Base-by-base conservation (phyloP, 148 eudicot genomes). In the Vaccinium macrocarpon region DNA sequence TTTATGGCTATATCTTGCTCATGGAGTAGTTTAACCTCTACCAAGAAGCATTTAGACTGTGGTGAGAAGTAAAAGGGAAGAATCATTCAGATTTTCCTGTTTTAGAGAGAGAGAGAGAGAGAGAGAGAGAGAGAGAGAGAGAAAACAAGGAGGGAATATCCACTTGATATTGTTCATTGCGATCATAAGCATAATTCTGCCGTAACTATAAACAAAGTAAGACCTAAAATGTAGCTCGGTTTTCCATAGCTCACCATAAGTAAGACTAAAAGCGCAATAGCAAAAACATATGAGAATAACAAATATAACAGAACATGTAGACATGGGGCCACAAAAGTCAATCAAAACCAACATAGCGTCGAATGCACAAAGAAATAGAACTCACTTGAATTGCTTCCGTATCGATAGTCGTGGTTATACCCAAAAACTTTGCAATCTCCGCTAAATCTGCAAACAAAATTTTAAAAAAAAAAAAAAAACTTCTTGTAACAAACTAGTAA, bases 371-470 rank as follows among this genome's bases (percentile, higher is more conserved):
- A 55, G 56, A 59, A 73, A 73, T 3, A 64, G 70, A 61, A 46
- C 97, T 88, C 84, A 97, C 98, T 89, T 95, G 99, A 85, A 97
- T 95, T 84, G 90, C 94, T 93, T 95, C 97, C 71, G 92, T 93
- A 84, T 97, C 98, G 61, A 92, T 89, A 13, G 91, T 93, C 13
- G 94, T 89, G 53, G 98, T 97, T 49, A 97, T 91, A 73, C 98
- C 99, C 88, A 97, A 83, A 93, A 97, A 97, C 88, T 95, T 97
- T 8, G 99, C 99, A 53, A 97, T 97, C 90, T 97, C 99, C 25
- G 98, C 98, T 87, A 97, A 92, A 86, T 97, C 99, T 97, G 94
- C 62, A 68, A 29, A 64, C 18, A 86, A 79, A 87, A 73, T 42
- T 42, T 42, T 42, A 0, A 13, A 73, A 23, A 25, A 84, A 49